A percentile compares a stretch with the other conserved stretches of the same genome.
Evolutionary conservation across 2,329 filamentous ascomycete species (phyloP).

Genomic region (Colletotrichum magnum): DNA sequence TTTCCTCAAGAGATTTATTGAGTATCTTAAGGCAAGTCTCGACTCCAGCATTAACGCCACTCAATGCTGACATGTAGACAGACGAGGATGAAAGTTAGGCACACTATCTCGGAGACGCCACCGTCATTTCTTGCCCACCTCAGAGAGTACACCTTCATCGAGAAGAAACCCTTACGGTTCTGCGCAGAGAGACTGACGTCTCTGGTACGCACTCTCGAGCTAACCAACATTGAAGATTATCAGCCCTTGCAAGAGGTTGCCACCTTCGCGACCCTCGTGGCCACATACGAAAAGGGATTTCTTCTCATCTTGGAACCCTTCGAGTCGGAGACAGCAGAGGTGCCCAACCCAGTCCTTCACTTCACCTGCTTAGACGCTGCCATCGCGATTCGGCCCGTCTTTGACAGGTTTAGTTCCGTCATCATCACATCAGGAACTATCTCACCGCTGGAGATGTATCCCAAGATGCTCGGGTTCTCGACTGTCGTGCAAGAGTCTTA

Average conservation of each 20-base stretch:
- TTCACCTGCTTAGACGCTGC: conserved; percentile 97
- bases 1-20: conserved; percentile 96
- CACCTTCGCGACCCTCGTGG: conserved; percentile 94
- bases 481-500: conserved; percentile 98
- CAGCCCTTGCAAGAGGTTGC: conserved; percentile 97
- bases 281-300: conserved; percentile 97
- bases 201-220: conserved; percentile 91
- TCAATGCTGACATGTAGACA: conserved; percentile 50
- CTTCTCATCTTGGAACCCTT: conserved; percentile 97
- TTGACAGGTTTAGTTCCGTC: conserved; percentile 96
- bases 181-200: conserved; percentile 96
- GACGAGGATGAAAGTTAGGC: conserved; percentile 97
- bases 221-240: conserved; percentile 98
- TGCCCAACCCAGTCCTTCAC: conserved; percentile 96
- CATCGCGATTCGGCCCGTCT: conserved; percentile 97
- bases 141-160: conserved; percentile 96
- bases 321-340: conserved; percentile 94
- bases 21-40: conserved; percentile 82
- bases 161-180: conserved; percentile 94
- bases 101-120: conserved; percentile 97
- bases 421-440: conserved; percentile 99
- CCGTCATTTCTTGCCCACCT: conserved; percentile 93
- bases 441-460: conserved; percentile 98
- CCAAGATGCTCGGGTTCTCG: conserved; percentile 95
- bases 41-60: too few species aligned